Conservation (phyloP, 1,284 basidiomycete genomes). For the Meira nashicola region DNA sequence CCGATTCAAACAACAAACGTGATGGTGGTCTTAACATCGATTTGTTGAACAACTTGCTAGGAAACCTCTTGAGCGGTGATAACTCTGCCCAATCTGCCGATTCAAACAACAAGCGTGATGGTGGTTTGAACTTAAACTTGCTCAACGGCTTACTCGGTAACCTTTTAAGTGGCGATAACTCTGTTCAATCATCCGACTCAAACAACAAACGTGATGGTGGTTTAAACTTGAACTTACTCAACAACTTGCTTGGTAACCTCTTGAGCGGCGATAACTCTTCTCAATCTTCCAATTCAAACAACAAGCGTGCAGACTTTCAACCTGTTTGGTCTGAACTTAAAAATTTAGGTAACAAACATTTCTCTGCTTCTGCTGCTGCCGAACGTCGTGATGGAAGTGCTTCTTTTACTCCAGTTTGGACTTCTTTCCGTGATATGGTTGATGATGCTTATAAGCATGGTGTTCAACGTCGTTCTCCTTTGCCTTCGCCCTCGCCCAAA, state of each 20-base stretch:
- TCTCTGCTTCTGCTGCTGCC: conserved; percentile 17
- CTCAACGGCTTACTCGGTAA: conserved; percentile 13
- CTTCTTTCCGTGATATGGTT: conserved; percentile 32
- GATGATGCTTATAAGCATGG: conserved; percentile 27
- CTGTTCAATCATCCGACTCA: background rate
- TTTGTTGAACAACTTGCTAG: conserved; percentile 7
- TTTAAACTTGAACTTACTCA: background rate
- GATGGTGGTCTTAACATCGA: background rate
- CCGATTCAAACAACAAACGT: background rate
- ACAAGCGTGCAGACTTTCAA: conserved; percentile 27
- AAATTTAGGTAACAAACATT: conserved; percentile 30
- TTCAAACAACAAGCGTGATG: background rate
- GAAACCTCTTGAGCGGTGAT: conserved; percentile 8
- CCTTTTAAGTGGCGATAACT: background rate
- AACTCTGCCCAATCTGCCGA: too few relatives aligned
- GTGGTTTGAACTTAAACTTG: background rate
- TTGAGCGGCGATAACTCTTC: background rate
- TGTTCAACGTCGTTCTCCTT: conserved; percentile 5
- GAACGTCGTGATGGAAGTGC: conserved; percentile 5
- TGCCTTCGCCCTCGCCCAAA: conserved; percentile 11
- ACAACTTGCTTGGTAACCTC: conserved; percentile 13
- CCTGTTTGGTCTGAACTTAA: conserved; percentile 35
- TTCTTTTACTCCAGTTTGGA: conserved; percentile 32
- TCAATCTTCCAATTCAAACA: background rate
- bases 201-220: background rate